Evolutionary conservation across 2,329 filamentous ascomycete genomes (phyloP).

Genomic region (Malbranchea cinnamomea): DNA sequence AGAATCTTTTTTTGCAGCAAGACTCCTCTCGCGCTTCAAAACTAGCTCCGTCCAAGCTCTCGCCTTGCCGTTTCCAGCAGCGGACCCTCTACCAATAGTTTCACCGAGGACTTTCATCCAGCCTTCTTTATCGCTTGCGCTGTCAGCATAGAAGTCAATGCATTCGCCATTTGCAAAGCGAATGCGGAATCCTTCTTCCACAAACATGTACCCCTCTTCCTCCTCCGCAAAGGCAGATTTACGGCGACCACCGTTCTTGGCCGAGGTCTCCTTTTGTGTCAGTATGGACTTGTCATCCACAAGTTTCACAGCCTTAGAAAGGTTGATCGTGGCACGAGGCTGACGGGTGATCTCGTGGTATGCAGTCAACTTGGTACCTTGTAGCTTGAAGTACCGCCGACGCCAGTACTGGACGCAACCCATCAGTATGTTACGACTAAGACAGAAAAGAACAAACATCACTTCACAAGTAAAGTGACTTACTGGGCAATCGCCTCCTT

Average conservation of each 20-base stretch:
- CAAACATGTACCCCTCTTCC: constrained; percentile 98
- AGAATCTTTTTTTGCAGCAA: constrained; percentile 15
- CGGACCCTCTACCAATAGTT: constrained; percentile 41
- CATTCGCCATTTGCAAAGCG: constrained; percentile 96
- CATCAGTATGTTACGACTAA: background rate
- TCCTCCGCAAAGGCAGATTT: constrained; percentile 96
- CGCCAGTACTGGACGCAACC: constrained; percentile 64
- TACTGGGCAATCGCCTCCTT: constrained; percentile 94
- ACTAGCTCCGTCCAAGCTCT: constrained; percentile 51
- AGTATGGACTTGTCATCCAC: constrained; percentile 83
- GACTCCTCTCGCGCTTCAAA: constrained; percentile 32
- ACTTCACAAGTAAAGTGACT: constrained; percentile 38
- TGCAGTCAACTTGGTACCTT: constrained; percentile 79
- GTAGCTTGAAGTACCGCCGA: constrained; percentile 89
- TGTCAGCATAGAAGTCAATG: constrained; percentile 97
- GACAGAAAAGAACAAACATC: constrained; percentile 10
- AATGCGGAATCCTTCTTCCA: constrained; percentile 97
- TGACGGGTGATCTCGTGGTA: constrained; percentile 93
- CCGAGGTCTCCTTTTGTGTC: constrained; percentile 67
- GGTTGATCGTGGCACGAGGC: constrained; percentile 90
- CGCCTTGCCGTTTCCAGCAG: constrained; percentile 26
- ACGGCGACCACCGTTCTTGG: constrained; percentile 62
- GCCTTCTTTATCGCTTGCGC: constrained; percentile 68
- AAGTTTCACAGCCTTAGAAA: constrained; percentile 79
- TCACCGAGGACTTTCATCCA: constrained; percentile 88